Conservation (phyloP, 805 yeast species). For the Blastobotrys peoriensis region DNA sequence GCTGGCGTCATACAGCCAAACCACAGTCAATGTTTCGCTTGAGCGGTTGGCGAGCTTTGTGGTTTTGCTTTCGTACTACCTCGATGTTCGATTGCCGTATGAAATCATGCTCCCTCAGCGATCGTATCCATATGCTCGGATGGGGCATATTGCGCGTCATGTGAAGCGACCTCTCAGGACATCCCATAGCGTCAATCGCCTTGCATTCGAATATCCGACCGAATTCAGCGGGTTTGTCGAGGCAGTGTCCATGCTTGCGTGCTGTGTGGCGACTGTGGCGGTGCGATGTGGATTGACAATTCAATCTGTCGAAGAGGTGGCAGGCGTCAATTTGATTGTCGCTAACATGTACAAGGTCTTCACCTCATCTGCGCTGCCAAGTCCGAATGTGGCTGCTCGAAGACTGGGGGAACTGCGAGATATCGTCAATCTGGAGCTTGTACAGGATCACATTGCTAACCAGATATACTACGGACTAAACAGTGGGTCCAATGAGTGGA, state of each 20-base stretch:
- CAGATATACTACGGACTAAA: constrained; percentile 30
- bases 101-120: constrained; percentile 25
- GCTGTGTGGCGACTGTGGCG: constrained; percentile 26
- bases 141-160: constrained; percentile 16
- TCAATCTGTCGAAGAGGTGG: constrained; percentile 18
- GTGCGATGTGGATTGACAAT: constrained; percentile 23
- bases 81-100: constrained; percentile 29
- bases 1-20: constrained; percentile 26
- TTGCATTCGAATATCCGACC: constrained; percentile 25
- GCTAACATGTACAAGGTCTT: constrained; percentile 9
- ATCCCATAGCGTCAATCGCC: constrained; percentile 21
- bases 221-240: constrained; percentile 28
- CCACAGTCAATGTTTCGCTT: constrained; percentile 27
- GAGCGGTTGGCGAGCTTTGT: constrained; percentile 30
- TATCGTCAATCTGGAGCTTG: constrained; percentile 6
- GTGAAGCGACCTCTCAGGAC: constrained; percentile 7
- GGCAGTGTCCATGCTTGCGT: constrained; percentile 29
- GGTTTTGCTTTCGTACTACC: constrained; percentile 27
- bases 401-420: constrained; percentile 1
- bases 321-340: constrained; percentile 23
- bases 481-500: constrained; percentile 33
- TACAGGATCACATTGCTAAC: constrained; percentile 23
- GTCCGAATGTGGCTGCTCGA: not conserved
- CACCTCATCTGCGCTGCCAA: not conserved
- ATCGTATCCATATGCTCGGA: constrained; percentile 19